Conservation (phyloP, 441 rosid species). For the Erodium moschatum region DNA sequence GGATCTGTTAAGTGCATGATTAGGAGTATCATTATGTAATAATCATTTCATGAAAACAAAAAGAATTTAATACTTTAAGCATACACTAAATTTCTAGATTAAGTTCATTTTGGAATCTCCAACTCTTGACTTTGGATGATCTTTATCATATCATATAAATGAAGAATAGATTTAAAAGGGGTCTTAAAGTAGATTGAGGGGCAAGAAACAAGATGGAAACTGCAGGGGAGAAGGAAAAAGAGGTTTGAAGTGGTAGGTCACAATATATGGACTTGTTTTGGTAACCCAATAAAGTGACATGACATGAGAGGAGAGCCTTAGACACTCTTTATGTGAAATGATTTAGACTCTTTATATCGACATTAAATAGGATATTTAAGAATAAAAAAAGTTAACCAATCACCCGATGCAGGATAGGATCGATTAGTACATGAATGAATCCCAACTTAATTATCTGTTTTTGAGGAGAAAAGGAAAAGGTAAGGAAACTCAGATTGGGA, state of each 20-base stretch:
- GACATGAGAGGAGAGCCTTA: neutral
- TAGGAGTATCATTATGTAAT: neutral
- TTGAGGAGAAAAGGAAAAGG: neutral
- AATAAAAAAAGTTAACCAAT: too few relatives aligned
- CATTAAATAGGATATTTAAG: too few relatives aligned
- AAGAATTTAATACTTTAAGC: too few relatives aligned
- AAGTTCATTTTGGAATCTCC: too few relatives aligned
- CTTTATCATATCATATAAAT: too few relatives aligned
- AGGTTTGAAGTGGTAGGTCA: neutral
- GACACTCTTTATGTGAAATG: neutral
- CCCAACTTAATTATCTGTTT: neutral
- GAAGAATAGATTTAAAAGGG: too few relatives aligned
- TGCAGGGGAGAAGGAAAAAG: neutral
- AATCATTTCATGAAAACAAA: neutral
- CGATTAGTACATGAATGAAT: neutral
- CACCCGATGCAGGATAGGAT: too few relatives aligned
- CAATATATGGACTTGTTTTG: neutral
- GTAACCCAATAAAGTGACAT: neutral
- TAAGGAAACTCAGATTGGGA: neutral
- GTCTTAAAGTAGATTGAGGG: neutral
- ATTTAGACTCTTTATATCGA: too few relatives aligned
- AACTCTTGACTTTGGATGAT: too few relatives aligned
- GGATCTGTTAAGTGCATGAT: neutral
- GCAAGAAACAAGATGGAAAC: neutral
- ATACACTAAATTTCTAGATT: too few relatives aligned